Evolutionary conservation across 106 monocot genomes (phyloP), one percentile per base, ranked within the genome.

Genomic region (Platanthera guangdongensis): DNA sequence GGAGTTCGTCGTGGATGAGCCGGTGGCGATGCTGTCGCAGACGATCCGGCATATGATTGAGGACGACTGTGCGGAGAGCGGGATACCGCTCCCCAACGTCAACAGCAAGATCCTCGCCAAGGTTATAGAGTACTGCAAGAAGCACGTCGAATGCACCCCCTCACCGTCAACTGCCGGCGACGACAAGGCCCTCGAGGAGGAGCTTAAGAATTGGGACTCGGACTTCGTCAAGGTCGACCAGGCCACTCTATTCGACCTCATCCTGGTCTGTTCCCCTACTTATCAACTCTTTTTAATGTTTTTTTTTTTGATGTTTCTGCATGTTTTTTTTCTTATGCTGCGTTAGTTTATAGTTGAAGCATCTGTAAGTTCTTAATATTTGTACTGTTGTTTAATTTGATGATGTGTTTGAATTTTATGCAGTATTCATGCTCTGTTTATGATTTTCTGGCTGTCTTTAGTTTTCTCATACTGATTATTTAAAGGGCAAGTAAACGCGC

Each of bases 121-220:
- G 77, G 86, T 89, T 49, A 82, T 89, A 72, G 88, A 89, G 85
- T 89, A 89, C 76, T 85, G 85, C 79, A 89, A 85, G 88, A 89
- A 83, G 78, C 89, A 89, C 57, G 89, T 82, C 52, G 70, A 39
- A 0, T 53, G 7, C 46, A 51, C 77, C 68, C 11, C 77, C 16
- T 28, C 22, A 13, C 22, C 78, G 10, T 52, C 73, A 6, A 8
- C 5, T 5, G 50, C 22, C 9, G 73, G 52, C 50, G 78, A 78
- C 18, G 69, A 39, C 6, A 70, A 53, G 53, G 14, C 25, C n/a
- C 69, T 8, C 4, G 78, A 78, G 30, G 78, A 78, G 14, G 78
- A 78, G 22, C 25, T 78, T n/a, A 78, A 78, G 69, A 32, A 14
- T 25, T 78, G 78, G 78, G 78, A 78, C 46, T 68, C 69, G 3